Evolutionary conservation across 768 basidiomycete genomes (phyloP), one percentile per base, ranked within the genome.

Genomic region (Coprinopsis marcescibilis): DNA sequence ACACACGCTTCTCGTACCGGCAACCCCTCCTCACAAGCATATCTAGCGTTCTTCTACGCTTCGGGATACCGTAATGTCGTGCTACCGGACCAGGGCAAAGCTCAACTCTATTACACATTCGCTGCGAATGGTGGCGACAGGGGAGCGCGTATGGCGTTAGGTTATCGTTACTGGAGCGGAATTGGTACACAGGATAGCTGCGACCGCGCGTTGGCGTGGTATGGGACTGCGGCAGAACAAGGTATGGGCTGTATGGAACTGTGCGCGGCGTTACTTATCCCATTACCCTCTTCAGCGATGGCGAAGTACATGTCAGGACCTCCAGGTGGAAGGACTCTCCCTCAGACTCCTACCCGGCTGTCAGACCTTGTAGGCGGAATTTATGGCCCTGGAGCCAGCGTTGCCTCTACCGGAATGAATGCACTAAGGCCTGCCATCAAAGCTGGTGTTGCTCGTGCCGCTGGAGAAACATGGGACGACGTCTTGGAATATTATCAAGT

Each of bases 321-420:
- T 19, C 91, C 93, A 2, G 94, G 93, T 4, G 96, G 96, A 3
- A 74, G 80, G 8, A 89, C 89, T 0, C 70, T 99, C 2, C 89
- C 92, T 0, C 79, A 87, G 39, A 84, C 87, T 0, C 72, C 88
- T 14, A 85, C 89, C 0, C 75, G 84, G 4, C 69, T 98, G 2
- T 95, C 94, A 1, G 96, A 98, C 64, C 73, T 95, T 3, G 80
- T 72, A 7, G 96, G 95, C 13, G 96, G 96, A 4, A 80, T 89
- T n/a, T 98, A 86, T 59, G 96, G 96, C 2, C 87, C 88, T 13
- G 93, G 95, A 39, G 91, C 95, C 2, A 94, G 91, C 48, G 89
- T 92, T 41, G 90, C 92, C 6, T 94, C 90, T 0, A 92, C 91
- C 0, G 90, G 89, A 1, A 48, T 77, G 17, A 89, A 87, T 56